Conservation (phyloP, 306 rosid species). For the Trichosanthes cucumerina region DNA sequence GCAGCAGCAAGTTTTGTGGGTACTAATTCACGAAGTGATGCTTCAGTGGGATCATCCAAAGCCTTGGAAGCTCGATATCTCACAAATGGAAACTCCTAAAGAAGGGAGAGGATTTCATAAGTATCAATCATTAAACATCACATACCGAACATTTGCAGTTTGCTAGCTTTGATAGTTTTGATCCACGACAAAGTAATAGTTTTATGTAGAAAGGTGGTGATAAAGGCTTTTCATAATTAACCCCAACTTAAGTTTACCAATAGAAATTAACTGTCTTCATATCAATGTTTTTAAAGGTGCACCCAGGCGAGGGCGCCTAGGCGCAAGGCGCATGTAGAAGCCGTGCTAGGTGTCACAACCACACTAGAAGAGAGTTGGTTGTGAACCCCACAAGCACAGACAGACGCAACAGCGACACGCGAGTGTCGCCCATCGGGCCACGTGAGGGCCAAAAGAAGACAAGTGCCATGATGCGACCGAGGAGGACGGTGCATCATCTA, state of each 20-base stretch:
- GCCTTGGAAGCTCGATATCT: constrained; percentile 55
- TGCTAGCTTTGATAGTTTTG: not conserved
- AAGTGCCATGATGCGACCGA: no score
- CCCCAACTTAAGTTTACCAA: not conserved
- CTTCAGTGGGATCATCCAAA: constrained; percentile 28
- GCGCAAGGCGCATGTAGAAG: no score
- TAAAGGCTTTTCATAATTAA: not conserved
- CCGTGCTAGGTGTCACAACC: no score
- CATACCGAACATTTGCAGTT: not conserved
- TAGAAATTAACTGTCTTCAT: not conserved
- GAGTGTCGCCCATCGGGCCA: no score
- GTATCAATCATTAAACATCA: not conserved
- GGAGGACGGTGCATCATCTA: no score
- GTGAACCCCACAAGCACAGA: no score
- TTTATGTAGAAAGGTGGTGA: constrained; percentile 2
- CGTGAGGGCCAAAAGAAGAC: no score
- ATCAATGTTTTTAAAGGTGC: no score
- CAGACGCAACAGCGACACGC: no score
- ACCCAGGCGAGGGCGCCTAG: no score
- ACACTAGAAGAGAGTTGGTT: no score
- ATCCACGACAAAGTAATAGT: not conserved
- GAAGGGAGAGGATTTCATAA: not conserved
- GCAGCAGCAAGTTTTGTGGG: constrained; percentile 69
- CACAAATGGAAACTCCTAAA: constrained; percentile 67
- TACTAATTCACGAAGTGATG: constrained; percentile 38